Evolutionary conservation across 768 basidiomycete genomes (phyloP).

Genomic region (Leccinum truebloodii): DNA sequence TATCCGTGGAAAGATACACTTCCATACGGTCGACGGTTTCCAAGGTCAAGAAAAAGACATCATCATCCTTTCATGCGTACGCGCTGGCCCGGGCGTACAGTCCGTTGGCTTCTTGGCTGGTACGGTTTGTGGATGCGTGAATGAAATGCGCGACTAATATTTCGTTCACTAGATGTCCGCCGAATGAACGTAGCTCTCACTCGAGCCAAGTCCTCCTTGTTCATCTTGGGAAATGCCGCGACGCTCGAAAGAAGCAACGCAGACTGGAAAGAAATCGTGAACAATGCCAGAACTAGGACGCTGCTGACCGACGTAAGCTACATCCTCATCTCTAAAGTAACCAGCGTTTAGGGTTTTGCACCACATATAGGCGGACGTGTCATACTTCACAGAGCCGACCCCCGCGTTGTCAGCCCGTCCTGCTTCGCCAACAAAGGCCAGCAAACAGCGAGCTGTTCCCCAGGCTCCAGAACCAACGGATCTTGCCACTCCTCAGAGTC

Average conservation of each 20-base stretch:
- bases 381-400: constrained; percentile 40
- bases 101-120: constrained; percentile 89
- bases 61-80: constrained; percentile 96
- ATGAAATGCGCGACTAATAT: constrained; percentile 4
- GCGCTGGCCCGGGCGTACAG: constrained; percentile 83
- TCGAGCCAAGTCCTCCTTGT: constrained; percentile 92
- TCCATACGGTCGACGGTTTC: constrained; percentile 98
- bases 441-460: constrained; percentile 22
- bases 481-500: constrained; percentile 41
- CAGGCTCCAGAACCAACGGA: constrained; percentile 31
- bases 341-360: not conserved
- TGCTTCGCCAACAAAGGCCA: constrained; percentile 22
- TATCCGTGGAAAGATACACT: constrained; percentile 75
- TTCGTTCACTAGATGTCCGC: constrained; percentile 54
- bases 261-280: constrained; percentile 76
- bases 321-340: not conserved
- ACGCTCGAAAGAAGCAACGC: constrained; percentile 86
- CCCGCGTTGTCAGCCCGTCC: constrained; percentile 17
- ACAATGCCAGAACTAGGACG: constrained; percentile 68
- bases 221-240: constrained; percentile 87
- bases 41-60: constrained; percentile 99
- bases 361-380: constrained; percentile 32
- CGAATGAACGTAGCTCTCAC: constrained; percentile 99
- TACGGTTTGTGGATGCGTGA: constrained; percentile 26
- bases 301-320: constrained; percentile 60